A percentile compares a stretch with the other conserved stretches of the same genome.
phyloP scores from a whole-genome alignment of 495 filamentous ascomycete genomes.

The Xylaria longipes region DNA sequence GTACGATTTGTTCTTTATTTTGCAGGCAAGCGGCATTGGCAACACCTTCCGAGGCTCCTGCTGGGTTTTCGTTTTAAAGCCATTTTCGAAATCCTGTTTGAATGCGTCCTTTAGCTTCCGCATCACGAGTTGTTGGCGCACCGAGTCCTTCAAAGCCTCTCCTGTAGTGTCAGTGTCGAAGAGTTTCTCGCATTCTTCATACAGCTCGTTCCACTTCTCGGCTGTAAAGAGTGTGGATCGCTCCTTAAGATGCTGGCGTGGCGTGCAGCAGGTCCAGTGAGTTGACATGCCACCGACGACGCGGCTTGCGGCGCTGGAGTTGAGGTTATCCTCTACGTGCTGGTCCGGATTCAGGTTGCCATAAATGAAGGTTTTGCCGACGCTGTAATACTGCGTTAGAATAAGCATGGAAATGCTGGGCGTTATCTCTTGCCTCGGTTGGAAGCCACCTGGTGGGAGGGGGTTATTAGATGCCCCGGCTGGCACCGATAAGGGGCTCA shows the following conservation, averaged over 20 bases:
- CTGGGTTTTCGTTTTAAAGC: background rate
- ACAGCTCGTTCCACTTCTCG: background rate
- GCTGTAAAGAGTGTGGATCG: background rate
- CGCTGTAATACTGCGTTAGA: background rate
- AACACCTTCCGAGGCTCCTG: background rate
- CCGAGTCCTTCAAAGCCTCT: background rate
- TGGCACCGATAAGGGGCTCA: background rate
- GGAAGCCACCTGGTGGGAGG: background rate
- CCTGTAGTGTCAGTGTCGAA: background rate
- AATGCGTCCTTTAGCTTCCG: background rate
- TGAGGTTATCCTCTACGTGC: background rate
- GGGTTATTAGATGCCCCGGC: no score
- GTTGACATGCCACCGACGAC: constrained; percentile 8
- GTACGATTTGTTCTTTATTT: background rate
- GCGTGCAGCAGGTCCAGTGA: constrained; percentile 2
- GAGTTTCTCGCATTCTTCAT: background rate
- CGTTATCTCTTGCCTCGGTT: background rate
- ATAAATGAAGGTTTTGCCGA: background rate
- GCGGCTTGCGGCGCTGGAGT: background rate
- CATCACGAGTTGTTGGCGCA: background rate
- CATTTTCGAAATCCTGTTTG: background rate
- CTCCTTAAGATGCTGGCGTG: background rate
- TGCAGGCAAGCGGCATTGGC: background rate
- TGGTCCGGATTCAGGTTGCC: background rate
- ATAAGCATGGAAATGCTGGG: background rate